Evolutionary conservation across 768 basidiomycete genomes (phyloP).

Genomic region (Fistulinella prunicolor): DNA sequence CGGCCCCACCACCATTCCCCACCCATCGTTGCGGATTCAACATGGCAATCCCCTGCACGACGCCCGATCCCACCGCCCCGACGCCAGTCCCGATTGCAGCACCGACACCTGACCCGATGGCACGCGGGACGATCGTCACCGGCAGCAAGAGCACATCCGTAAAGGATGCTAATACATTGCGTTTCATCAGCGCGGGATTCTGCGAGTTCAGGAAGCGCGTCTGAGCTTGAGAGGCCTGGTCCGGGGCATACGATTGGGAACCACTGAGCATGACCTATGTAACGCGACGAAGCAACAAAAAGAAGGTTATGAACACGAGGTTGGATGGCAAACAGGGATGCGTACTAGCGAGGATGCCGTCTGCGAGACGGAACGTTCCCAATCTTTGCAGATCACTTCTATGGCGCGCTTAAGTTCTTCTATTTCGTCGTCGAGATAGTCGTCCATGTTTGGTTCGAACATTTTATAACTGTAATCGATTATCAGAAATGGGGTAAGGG

Average conservation of each 20-base stretch:
- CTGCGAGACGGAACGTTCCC: conserved; percentile 58
- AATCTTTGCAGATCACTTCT: conserved; percentile 70
- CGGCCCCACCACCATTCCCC: conserved; percentile 40
- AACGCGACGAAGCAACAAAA: not conserved
- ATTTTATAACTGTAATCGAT: conserved; percentile 68
- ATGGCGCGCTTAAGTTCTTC: conserved; percentile 75
- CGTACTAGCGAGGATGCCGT: conserved; percentile 35
- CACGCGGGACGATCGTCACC: conserved; percentile 92
- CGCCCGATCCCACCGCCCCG: conserved; percentile 58
- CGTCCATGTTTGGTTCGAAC: conserved; percentile 97
- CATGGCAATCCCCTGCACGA: conserved; percentile 84
- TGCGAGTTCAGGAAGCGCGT: conserved; percentile 77
- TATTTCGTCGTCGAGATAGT: conserved; percentile 92
- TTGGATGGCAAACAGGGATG: not conserved
- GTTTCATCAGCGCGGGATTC: conserved; percentile 90
- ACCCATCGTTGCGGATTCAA: conserved; percentile 88
- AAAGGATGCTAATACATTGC: conserved; percentile 90
- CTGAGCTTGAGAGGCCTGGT: conserved; percentile 5
- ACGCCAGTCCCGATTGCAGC: conserved; percentile 54
- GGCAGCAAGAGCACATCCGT: conserved; percentile 86
- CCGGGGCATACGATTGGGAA: not conserved
- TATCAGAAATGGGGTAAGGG: conserved; percentile 1
- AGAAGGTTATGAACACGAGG: not conserved
- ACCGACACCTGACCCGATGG: conserved; percentile 68
- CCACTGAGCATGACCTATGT: conserved; percentile 13